Evolutionary conservation across 2,329 filamentous ascomycete genomes (phyloP).

Genomic region (Diaporthe humulicola): DNA sequence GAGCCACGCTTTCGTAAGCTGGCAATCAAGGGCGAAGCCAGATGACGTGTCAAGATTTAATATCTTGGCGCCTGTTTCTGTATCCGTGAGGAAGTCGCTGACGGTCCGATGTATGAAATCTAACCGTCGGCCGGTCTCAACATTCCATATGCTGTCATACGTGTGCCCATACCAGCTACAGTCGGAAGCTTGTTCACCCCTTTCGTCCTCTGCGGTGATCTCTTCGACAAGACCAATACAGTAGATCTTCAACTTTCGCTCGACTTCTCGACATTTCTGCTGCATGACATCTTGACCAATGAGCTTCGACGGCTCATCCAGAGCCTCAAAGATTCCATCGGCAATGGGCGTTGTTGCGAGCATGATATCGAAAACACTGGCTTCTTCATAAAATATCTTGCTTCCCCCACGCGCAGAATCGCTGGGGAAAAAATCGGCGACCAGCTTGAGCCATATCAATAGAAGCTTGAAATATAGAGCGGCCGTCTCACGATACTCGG

Average conservation of each 20-base stretch:
- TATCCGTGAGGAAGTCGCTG: conserved; percentile 41
- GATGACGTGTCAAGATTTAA: neutral
- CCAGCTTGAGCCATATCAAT: too few relatives aligned
- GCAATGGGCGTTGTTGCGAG: neutral
- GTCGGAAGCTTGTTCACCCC: rapidly evolving
- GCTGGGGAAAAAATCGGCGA: too few relatives aligned
- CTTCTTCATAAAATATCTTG: neutral
- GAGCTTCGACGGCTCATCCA: neutral
- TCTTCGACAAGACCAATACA: neutral
- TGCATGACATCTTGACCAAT: neutral
- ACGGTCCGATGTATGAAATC: conserved; percentile 19
- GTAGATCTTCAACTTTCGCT: neutral
- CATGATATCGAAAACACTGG: neutral
- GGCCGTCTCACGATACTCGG: conserved; percentile 4
- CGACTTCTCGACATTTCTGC: neutral
- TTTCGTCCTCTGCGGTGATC: neutral
- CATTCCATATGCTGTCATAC: neutral
- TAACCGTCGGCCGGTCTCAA: neutral
- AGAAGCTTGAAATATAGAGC: conserved; percentile 26
- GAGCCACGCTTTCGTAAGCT: neutral
- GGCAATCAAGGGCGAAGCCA: neutral
- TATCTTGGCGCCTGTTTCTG: neutral
- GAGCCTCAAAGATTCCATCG: neutral
- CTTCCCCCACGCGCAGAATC: too few relatives aligned
- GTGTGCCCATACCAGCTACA: conserved; percentile 15